Base-by-base conservation (phyloP, 371 early-diverging fungal species). In the Mucor plumbeus region DNA sequence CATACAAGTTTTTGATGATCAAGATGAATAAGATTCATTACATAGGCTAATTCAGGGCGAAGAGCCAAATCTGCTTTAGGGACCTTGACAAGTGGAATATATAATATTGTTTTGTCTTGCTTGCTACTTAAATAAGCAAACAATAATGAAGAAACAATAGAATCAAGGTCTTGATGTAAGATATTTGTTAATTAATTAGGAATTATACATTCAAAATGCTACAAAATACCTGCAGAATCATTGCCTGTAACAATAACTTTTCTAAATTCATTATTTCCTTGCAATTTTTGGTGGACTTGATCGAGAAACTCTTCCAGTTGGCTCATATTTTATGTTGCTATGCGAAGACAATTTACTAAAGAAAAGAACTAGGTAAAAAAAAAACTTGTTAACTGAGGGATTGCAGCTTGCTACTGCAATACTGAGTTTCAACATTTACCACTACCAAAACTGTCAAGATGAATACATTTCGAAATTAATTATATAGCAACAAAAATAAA, bases 211-310 rank as follows among this genome's bases (percentile, higher is more conserved):
- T 26, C 26, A 26, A 26, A 26, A 58, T 4, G 50, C 31, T 11
- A 26, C 3, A 21, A 3, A 59, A 47, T 78, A 88, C 89, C 92
- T 33, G 88, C 89, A 7, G 91, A 88, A 67, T 92, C 92, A 58
- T 92, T 92, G 44, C 92, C 92, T 33, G 85, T 79, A 41, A 90
- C 88, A 43, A 91, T 62, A 7, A 72, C 66, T 47, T 57, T 62
- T 19, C 17, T 50, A 7, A n/a, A 7, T 11, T 14, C 19, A 1
- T 17, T 35, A n/a, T 21, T 21, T 5, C 36, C 35, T 1, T 2
- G 11, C 33, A 58, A 36, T 26, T 58, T 31, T 47, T 58, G 35
- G 31, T 19, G 65, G n/a, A 65, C 65, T 14, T 55, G 17, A 0
- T 58, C 58, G 11, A 65, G 58, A 58, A 47, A 65, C 7, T 9